Evolutionary conservation across 768 basidiomycete species (phyloP), one percentile per base, ranked within the genome.

Genomic region (Naganishia vaughanmartiniae): DNA sequence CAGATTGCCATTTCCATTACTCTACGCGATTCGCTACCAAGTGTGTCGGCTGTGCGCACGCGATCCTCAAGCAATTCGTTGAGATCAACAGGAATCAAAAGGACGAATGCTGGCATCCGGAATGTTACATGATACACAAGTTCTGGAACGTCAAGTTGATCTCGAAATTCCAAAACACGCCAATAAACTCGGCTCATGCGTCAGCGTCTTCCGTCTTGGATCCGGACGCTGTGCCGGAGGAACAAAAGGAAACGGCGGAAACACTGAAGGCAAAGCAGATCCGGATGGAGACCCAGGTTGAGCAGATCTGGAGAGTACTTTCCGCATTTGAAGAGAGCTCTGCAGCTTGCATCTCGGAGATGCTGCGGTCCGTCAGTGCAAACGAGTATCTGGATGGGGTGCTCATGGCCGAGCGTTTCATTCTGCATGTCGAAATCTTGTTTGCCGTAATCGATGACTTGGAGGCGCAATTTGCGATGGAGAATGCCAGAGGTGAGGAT

Each of bases 61-160:
- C 96, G 21, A 99, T 99, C 73, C 83, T 99, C 75, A 99, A 99
- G 83, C 96, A 99, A 82, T 99, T 97, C 78, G 96, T 99, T 72
- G 96, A 99, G 84, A 97, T 99, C 83, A 98, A 99, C 78, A 87
- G 96, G 71, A 98, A 98, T 82, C 92, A 91, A 86, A 86, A 89
- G 74, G 94, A 99, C 82, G 96, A 99, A 83, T 98, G 95, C 78
- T 99, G 96, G 95, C 96, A 99, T 85, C 96, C 96, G 67, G 96
- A 99, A 82, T 99, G 96, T 81, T 97, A 98, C 82, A 97, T 97
- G 95, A 97, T 99, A 75, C 95, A 97, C 83, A 98, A 98, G 93
- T 98, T 98, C 83, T 98, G 96, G 96, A 99, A 98, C 80, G 94
- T 98, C 80, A 96, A 97, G 67, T 79, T 85, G 19, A 82, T 80